Percentiles rank a stretch among this genome's conserved stretches.
These are phyloP conservation scores for Phytomonas francai DNA, from an alignment of 208 protist species.

Conservation along the genomic window DNA sequence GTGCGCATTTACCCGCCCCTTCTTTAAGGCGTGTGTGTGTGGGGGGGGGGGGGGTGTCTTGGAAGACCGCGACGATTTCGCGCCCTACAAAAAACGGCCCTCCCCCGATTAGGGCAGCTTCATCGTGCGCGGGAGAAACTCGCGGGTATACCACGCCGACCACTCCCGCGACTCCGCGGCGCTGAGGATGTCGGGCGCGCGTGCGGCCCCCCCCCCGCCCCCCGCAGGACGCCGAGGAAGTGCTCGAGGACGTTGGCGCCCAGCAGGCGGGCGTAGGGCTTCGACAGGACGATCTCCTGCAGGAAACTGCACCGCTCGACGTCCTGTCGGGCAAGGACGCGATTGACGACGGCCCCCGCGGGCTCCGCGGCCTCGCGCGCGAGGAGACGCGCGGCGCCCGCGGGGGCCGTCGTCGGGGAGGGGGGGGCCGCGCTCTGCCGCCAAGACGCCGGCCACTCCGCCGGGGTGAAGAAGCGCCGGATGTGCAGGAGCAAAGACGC, in stretches of 20 bases:
- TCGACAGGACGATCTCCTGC: conserved; percentile 44
- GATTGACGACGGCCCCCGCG: conserved; percentile 12
- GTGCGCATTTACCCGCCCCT: too few species aligned
- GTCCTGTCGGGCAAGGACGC: conserved; percentile 29
- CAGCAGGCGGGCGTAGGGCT: conserved; percentile 54
- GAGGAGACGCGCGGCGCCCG: background rate
- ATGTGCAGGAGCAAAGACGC: conserved; percentile 41
- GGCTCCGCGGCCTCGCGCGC: background rate
- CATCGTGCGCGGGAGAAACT: conserved; percentile 12
- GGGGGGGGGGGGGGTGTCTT: too few species aligned
- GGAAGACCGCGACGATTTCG: too few species aligned
- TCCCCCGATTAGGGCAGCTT: background rate
- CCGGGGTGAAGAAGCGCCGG: conserved; percentile 40
- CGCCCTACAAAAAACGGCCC: background rate
- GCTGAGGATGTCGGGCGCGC: background rate
- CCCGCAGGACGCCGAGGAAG: conserved; percentile 22
- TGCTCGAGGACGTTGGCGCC: conserved; percentile 31
- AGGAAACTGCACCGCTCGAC: conserved; percentile 37
- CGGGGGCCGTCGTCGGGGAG: background rate
- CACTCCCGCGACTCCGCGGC: conserved; percentile 5
- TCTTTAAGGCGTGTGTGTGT: too few species aligned
- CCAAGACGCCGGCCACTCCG: conserved; percentile 31
- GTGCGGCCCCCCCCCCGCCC: conserved; percentile 6
- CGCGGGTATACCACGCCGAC: conserved; percentile 27
- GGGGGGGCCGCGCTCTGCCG: background rate